Percentiles rank a stretch among this genome's conserved stretches.
phyloP scores from a whole-genome alignment of 176 grass and related monocot genomes.

The Dendrocalamus sinicus region DNA sequence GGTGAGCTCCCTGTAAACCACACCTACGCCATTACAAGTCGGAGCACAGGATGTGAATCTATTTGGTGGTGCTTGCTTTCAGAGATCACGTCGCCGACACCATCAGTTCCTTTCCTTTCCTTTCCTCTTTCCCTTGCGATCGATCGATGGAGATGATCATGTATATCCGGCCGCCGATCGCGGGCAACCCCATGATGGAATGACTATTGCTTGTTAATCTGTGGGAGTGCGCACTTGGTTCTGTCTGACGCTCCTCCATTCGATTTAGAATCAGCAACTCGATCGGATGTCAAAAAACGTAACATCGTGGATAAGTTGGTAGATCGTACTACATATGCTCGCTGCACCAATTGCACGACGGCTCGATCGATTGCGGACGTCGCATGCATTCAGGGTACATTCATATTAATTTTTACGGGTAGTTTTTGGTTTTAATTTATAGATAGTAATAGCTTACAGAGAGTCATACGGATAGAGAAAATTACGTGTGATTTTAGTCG shows the following conservation, averaged over 20 bases:
- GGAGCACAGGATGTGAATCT: not conserved
- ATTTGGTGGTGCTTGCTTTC: not conserved
- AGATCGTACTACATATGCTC: not conserved
- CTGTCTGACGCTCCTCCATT: constrained; percentile 19
- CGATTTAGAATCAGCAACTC: not conserved
- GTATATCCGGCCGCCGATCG: not conserved
- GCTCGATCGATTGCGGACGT: too few species aligned
- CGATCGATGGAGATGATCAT: not conserved
- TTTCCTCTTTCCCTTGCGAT: too few species aligned
- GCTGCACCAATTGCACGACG: too few species aligned
- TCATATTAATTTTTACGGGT: too few species aligned
- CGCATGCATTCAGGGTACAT: too few species aligned
- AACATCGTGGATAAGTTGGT: not conserved
- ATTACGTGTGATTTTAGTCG: fast-evolving
- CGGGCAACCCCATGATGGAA: not conserved
- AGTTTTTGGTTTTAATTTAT: too few species aligned
- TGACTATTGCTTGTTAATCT: not conserved
- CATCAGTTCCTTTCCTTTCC: not conserved
- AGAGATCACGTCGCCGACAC: not conserved
- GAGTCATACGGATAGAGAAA: fast-evolving
- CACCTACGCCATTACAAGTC: not conserved
- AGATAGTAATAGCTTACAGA: too few species aligned
- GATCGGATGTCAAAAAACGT: not conserved
- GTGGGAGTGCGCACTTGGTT: not conserved
- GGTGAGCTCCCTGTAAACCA: not conserved